Evolutionary conservation across 2,329 filamentous ascomycete species (phyloP), one percentile per base, ranked within the genome.

Genomic region (Ophiostoma ulmi): DNA sequence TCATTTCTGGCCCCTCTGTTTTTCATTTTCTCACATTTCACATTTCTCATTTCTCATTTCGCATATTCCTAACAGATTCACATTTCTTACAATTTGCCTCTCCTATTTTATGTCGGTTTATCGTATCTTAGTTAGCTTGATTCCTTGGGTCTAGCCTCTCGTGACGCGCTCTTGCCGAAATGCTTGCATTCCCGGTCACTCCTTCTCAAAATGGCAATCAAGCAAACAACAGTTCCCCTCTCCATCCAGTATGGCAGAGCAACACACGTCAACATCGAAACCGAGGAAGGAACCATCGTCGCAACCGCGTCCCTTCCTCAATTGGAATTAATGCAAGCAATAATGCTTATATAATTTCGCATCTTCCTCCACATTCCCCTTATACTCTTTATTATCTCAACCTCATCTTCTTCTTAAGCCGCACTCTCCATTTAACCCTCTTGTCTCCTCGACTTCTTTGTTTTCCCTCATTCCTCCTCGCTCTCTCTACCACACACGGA

Each of bases 191-290:
- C 36, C 61, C 63, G 35, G 63, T 65, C 63, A 20, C 63, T 65
- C 63, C 63, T 65, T 65, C 63, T 65, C 63, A 26, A 65, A 65
- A n/a, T 22, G 63, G 63, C 20, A 65, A 39, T 39, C 31, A 39
- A 39, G 58, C 58, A 17, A 58, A 63, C 58, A 63, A 63, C 44
- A 58, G 22, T 20, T 36, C 14, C 17, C 31, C 61, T n/a, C 17
- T 64, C 14, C 35, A 36, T 48, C 5, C 61, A 64, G 31, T 52
- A 22, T 63, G 67, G 52, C 67, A 22, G 67, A 61, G 67, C 67
- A 69, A 65, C 55, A 41, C 58, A 64, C 26, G 65, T 64, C 31
- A 68, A 72, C 48, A 68, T 41, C 38, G n/a, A 66, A 70, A 48
- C n/a, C 31, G 68, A 69, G 67, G 48, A 48, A 67, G 65, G 65